Base-by-base conservation (phyloP, 805 yeast genomes). In the Pichia kluyveri region DNA sequence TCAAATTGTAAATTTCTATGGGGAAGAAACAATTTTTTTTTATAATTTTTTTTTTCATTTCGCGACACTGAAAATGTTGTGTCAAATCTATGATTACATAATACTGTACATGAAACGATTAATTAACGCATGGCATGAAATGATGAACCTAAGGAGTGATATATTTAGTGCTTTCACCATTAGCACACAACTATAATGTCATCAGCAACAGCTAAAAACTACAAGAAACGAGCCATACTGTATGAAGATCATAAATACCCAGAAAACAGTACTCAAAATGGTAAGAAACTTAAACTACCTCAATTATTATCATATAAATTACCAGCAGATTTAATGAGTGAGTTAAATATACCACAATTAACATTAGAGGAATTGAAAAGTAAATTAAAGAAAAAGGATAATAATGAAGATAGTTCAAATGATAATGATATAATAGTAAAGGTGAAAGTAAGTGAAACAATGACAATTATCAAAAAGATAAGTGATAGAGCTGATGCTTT, bases 401-500 rank as follows among this genome's bases (percentile, higher is more conserved):
- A 9, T 14, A 14, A 14, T 34, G 14, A 14, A 34, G 8, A 14
- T 34, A 18, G 17, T 8, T 5, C 14, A 17, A 17, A 28, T 1
- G 10, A 34, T 32, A 19, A 42, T 36, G 19, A 30, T 31, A 40
- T 40, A 15, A 10, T 3, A 14, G 8, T 34, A 1, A 26, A 26
- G 10, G 10, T 19, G 9, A 26, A 12, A 9, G n/a, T 11, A 9
- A 18, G 14, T 34, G 28, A 44, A 34, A 14, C 45, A 44, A n/a
- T 43, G 36, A 15, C 27, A 39, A 7, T 57, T 54, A 11, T 56
- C 43, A 34, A 34, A 15, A 15, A 34, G 17, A 34, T 34, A 14
- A 38, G 40, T 31, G 12, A 48, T 53, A 27, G 50, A 51, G 50
- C 60, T 51, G 41, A 41, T 41, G 18, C 56, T 57, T 18, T 60